Conservation (phyloP, 768 basidiomycete genomes). For the Tylopilus intermedius region DNA sequence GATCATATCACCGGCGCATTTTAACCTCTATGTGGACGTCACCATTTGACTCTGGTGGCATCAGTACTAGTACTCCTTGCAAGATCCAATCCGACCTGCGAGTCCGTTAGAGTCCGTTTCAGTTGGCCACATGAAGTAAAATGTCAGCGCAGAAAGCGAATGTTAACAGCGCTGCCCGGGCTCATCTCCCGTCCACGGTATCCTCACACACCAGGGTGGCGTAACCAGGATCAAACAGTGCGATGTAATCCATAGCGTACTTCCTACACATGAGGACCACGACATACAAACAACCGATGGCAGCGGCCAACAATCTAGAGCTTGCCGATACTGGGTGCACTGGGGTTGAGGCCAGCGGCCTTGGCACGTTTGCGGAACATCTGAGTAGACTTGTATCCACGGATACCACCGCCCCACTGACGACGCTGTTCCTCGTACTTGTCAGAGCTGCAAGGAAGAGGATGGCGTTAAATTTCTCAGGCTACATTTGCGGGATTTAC, state of each 20-base stretch:
- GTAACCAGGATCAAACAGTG: constrained; percentile 3
- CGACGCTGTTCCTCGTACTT: constrained; percentile 91
- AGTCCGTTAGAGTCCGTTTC: too few species aligned
- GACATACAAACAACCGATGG: constrained; percentile 10
- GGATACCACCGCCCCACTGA: constrained; percentile 94
- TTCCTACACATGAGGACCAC: constrained; percentile 18
- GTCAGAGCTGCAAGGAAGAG: constrained; percentile 51
- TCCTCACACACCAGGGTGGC: constrained; percentile 1
- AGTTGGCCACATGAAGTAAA: too few species aligned
- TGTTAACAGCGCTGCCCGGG: too few species aligned
- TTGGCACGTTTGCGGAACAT: constrained; percentile 94
- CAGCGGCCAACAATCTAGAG: constrained; percentile 40
- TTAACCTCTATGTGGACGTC: too few species aligned
- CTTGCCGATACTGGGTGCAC: constrained; percentile 55
- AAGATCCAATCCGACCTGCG: too few species aligned
- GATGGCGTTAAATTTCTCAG: constrained; percentile 1
- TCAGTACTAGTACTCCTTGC: too few species aligned
- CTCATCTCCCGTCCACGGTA: background rate
- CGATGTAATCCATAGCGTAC: constrained; percentile 15
- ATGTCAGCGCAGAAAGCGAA: too few species aligned
- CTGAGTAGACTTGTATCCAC: constrained; percentile 90
- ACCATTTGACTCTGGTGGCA: too few species aligned
- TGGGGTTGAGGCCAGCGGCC: constrained; percentile 69
- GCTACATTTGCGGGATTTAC: constrained; percentile 22
- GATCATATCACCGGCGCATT: too few species aligned